Base-by-base conservation (phyloP, 257 asterid species). In the Orobanche coerulescens region DNA sequence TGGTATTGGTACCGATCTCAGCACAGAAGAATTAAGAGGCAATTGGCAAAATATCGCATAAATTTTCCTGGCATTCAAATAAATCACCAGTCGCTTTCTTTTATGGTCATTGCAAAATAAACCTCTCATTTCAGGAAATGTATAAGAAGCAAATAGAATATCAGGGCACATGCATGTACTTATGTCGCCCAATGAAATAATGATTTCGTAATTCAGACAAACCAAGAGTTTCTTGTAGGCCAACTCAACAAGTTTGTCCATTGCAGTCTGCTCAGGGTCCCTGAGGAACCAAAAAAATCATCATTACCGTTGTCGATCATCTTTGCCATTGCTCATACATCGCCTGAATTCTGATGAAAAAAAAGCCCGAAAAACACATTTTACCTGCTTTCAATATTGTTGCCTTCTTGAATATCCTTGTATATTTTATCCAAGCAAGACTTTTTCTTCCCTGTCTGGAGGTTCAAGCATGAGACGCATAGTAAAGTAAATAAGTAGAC, bases 201-300 rank as follows among this genome's bases (percentile, higher is more conserved):
- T 42, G 64, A 54, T 59, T 26, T 25, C 20, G 26, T 15, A 56
- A 42, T 62, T 51, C 60, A 68, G 4, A 72, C 80, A 79, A 75
- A 90, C 97, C 94, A 90, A 61, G 23, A 84, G 86, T 76, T 87
- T 89, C 82, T 76, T 84, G 85, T 74, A 84, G 53, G 94, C 85
- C 73, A 82, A 68, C 86, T 90, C 97, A 40, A 82, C 78, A 62
- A 86, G 92, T 66, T 73, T 78, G 76, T 82, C 81, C 86, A 90
- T 78, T 25, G 95, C 95, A 73, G 79, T 77, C 82, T 80, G 85
- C 78, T 90, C 97, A 44, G 82, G 90, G 77, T 86, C 86, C 94
- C 97, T 90, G 81, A 60, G 73, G 56, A 71, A 65, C 28, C 61
- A 77, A 58, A 13, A 54, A 64, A 34, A 56, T 33, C n/a, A 42